These are phyloP conservation scores for Tephrocybe sp. DNA, from an alignment of 768 basidiomycete species.

Conservation along the genomic window DNA sequence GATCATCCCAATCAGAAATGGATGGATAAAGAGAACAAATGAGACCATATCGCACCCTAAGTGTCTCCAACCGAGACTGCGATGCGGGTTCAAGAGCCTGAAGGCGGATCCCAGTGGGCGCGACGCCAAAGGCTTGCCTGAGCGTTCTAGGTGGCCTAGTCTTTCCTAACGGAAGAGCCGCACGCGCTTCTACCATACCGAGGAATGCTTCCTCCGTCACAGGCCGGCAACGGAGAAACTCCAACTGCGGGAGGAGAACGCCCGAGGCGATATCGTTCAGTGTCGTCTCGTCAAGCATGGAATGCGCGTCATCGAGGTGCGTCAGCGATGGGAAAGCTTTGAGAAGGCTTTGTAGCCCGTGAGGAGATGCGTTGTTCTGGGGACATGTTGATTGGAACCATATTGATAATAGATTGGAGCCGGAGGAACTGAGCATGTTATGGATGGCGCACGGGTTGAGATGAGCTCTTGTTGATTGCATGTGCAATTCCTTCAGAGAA, in stretches of 20 bases:
- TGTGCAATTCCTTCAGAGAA: slow-evolving; percentile 4
- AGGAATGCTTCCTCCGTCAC: slow-evolving; percentile 4
- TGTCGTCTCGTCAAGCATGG: not conserved
- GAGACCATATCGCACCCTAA: not conserved
- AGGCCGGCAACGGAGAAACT: slow-evolving; percentile 4
- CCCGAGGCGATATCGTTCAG: not conserved
- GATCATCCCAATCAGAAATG: not conserved
- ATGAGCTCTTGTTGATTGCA: not conserved
- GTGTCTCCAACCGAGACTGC: not conserved
- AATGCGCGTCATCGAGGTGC: slow-evolving; percentile 2
- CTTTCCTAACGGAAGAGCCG: not conserved
- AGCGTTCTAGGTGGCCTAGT: not conserved
- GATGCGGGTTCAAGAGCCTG: not conserved
- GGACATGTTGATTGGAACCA: slow-evolving; percentile 2
- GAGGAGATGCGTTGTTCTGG: not conserved
- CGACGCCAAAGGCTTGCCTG: slow-evolving; percentile 5
- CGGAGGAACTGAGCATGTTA: slow-evolving; percentile 1
- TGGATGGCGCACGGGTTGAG: not conserved
- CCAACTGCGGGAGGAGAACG: not conserved
- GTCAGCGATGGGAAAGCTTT: not conserved
- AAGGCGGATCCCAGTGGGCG: not conserved
- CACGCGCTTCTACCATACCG: slow-evolving; percentile 6
- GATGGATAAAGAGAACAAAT: slow-evolving; percentile 3
- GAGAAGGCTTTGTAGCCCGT: not conserved
- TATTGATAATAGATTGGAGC: not conserved